These are phyloP conservation scores for Centrapalus pauciflorus DNA, from an alignment of 129 eudicot species.

Conservation along the genomic window DNA sequence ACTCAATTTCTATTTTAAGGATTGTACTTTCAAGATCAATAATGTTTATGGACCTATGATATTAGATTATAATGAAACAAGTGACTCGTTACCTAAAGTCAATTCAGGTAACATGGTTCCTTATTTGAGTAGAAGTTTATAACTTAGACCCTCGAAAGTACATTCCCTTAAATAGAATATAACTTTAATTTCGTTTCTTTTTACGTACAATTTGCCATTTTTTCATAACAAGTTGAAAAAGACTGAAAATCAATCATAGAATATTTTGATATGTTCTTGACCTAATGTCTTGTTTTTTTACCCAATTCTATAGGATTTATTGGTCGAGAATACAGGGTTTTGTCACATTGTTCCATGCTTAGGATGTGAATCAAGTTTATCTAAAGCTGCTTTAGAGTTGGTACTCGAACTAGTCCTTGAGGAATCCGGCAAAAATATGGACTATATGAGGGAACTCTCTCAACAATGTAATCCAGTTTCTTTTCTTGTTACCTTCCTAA, in stretches of 20 bases:
- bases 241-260: background rate
- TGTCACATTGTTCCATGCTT: conserved; percentile 46
- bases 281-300: background rate
- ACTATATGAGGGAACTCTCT: conserved; percentile 31
- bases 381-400: conserved; percentile 49
- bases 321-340: conserved; percentile 41
- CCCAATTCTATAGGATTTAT: conserved; percentile 35
- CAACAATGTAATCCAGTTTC: conserved; percentile 38
- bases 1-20: no score
- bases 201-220: no score
- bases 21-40: no score
- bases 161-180: background rate
- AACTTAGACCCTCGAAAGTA: no score
- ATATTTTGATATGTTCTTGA: background rate
- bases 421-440: conserved; percentile 33
- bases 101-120: no score
- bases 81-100: no score
- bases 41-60: no score
- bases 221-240: background rate
- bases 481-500: conserved; percentile 36
- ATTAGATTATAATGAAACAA: no score
- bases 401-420: conserved; percentile 40
- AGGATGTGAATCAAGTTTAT: conserved; percentile 28
- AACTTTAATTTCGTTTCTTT: no score
- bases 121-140: no score